Evolutionary conservation across 2,329 filamentous ascomycete genomes (phyloP).

Genomic region (Chaetomiaceae sp.): DNA sequence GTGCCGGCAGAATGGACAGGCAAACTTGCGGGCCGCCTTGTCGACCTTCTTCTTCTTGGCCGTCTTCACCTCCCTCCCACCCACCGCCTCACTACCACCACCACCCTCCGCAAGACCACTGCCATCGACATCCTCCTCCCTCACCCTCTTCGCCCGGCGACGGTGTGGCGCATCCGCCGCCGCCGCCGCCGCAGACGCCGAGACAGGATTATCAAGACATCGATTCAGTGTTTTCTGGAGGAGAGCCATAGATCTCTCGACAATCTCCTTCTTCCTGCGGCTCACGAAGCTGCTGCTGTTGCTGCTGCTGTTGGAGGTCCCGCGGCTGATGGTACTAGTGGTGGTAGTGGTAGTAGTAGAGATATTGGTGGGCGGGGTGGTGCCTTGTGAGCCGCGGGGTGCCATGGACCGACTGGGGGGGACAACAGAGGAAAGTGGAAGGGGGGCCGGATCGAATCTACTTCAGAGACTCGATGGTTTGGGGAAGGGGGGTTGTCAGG

Average conservation of each 20-base stretch:
- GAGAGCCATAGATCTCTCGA: slow-evolving; percentile 25
- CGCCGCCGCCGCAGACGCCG: slow-evolving; percentile 2
- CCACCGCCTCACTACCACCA: neutral
- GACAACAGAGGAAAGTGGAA: neutral
- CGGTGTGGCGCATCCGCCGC: neutral
- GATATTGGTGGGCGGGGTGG: slow-evolving; percentile 11
- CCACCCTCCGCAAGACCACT: neutral
- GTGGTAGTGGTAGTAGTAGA: neutral
- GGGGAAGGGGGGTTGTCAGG: slow-evolving; percentile 7
- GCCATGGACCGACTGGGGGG: slow-evolving; percentile 20
- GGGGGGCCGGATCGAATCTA: neutral
- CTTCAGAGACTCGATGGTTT: neutral
- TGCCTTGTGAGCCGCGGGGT: slow-evolving; percentile 19
- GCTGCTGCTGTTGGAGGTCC: neutral
- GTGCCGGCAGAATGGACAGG: slow-evolving; percentile 25
- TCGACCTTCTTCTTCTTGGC: slow-evolving; percentile 20
- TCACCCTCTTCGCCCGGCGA: slow-evolving; percentile 13
- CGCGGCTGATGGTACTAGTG: neutral
- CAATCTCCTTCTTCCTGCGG: slow-evolving; percentile 22
- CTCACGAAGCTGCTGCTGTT: slow-evolving; percentile 17
- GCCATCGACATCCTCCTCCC: slow-evolving; percentile 12
- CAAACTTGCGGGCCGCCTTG: slow-evolving; percentile 13
- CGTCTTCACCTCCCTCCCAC: slow-evolving; percentile 1
- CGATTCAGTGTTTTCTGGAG: slow-evolving; percentile 15
- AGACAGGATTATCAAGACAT: slow-evolving; percentile 21